phyloP scores from a whole-genome alignment of 2,329 filamentous ascomycete genomes.

The Fusarium newnesense region DNA sequence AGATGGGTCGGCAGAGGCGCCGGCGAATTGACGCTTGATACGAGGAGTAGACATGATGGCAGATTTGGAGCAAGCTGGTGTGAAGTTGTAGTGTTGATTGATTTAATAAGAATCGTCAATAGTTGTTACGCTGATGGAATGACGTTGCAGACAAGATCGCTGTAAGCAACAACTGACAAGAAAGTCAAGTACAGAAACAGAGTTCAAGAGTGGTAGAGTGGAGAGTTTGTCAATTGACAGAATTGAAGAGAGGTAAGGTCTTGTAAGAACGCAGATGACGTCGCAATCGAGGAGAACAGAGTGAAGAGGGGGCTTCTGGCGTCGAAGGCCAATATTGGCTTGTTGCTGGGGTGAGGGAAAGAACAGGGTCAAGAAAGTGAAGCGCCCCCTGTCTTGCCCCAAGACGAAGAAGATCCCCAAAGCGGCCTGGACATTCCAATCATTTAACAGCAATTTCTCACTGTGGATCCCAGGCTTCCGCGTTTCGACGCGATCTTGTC shows the following conservation, averaged over 20 bases:
- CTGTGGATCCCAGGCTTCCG: conserved; percentile 10
- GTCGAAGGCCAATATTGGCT: conserved; percentile 6
- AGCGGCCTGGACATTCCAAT: conserved; percentile 3
- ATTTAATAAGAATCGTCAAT: background rate
- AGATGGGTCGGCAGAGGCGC: conserved; percentile 65
- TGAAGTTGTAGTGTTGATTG: background rate
- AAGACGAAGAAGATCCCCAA: conserved; percentile 14
- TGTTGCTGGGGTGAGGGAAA: conserved; percentile 34
- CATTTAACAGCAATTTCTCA: conserved; percentile 17
- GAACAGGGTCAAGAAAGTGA: conserved; percentile 12
- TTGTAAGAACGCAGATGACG: conserved; percentile 23
- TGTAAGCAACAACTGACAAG: conserved; percentile 5
- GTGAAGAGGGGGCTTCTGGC: conserved; percentile 12
- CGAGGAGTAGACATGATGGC: conserved; percentile 62
- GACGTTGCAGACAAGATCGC: conserved; percentile 1
- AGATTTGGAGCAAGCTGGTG: background rate
- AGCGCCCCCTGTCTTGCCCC: conserved; percentile 1
- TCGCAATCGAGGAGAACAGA: conserved; percentile 21
- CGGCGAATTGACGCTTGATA: conserved; percentile 71
- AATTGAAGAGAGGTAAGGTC: background rate
- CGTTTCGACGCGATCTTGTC: conserved; percentile 35
- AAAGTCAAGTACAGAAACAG: background rate
- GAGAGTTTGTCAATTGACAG: conserved; percentile 25
- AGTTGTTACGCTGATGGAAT: conserved; percentile 9
- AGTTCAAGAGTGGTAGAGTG: conserved; percentile 22